phyloP scores from a whole-genome alignment of 805 yeast species.

The Jamesozyma rosinii region DNA sequence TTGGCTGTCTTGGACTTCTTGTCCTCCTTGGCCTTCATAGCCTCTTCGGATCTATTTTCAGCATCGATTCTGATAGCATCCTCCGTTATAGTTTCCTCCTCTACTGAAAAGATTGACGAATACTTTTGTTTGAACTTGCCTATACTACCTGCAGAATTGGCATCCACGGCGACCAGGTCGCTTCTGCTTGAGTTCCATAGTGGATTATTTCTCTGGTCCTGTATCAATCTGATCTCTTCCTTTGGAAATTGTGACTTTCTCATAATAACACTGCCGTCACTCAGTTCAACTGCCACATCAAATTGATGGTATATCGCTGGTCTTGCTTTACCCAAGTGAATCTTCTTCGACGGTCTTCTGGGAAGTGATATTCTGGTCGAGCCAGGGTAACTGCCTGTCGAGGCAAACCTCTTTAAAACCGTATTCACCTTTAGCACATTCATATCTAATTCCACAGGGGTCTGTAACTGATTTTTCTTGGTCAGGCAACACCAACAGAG shows the following conservation, averaged over 20 bases:
- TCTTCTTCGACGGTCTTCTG: constrained; percentile 57
- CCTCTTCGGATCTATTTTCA: constrained; percentile 3
- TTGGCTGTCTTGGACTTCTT: not conserved
- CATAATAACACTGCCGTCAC: constrained; percentile 84
- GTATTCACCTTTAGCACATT: not conserved
- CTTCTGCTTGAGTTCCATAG: constrained; percentile 84
- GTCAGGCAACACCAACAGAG: too few species aligned
- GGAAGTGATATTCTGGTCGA: constrained; percentile 24
- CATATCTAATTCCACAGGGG: not conserved
- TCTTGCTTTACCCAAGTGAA: constrained; percentile 74
- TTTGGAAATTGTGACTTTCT: constrained; percentile 85
- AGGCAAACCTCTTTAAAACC: constrained; percentile 10
- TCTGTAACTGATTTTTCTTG: too few species aligned
- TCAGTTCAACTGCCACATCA: constrained; percentile 77
- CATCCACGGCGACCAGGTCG: constrained; percentile 63
- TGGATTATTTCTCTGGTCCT: constrained; percentile 79
- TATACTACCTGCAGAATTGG: constrained; percentile 76
- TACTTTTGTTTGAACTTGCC: constrained; percentile 64
- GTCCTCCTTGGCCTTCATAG: not conserved
- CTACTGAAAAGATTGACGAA: constrained; percentile 38
- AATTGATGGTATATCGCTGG: constrained; percentile 91
- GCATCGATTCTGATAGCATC: constrained; percentile 1
- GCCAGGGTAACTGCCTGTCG: constrained; percentile 20
- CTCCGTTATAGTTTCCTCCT: constrained; percentile 13
- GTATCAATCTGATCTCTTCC: constrained; percentile 72